Evolutionary conservation across 2,329 filamentous ascomycete genomes (phyloP), one percentile per base, ranked within the genome.

Genomic region (Trichoderma atrobrunneum): DNA sequence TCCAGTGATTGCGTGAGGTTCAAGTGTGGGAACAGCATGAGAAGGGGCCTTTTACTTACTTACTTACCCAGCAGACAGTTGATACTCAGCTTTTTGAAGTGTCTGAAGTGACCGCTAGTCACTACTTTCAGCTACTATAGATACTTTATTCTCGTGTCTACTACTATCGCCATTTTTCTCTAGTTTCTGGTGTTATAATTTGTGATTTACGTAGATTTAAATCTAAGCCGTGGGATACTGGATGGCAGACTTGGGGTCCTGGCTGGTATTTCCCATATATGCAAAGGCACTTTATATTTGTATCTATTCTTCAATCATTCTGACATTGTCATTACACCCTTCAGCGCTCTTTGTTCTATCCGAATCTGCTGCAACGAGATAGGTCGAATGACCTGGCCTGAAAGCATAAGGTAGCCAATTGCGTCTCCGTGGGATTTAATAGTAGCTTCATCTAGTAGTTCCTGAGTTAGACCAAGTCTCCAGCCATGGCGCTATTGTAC

Each of bases 361-460:
- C 3, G 48, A 8, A 75, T 74, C 65, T 76, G 74, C 12, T 61
- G 64, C 59, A 77, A 65, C 3, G 73, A 76, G 24, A 75, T 30
- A 6, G 72, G 72, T 28, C 72, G 69, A 54, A 76, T 71, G 12
- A 67, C 68, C 32, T 70, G 65, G 12, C 32, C 63, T 16, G 67
- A 74, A 59, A 76, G 73, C 34, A 51, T 64, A 34, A 77, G 62
- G 2, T 72, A 51, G 21, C 61, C 68, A 43, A 77, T 75, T 4
- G 74, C 74, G 69, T 76, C 75, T 5, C 72, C 74, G 57, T 76
- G 74, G 54, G 56, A 74, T n/a, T 60, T 71, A 16, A 74, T 70
- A 14, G 39, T 16, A 68, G n/a, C 64, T 51, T 8, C 34, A 67
- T 73, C 56, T 0, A 77, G 62, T 51, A 43, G 8, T 71, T 76